Evolutionary conservation across 148 eudicot species (phyloP).

Genomic region (Nepenthes mirabilis): DNA sequence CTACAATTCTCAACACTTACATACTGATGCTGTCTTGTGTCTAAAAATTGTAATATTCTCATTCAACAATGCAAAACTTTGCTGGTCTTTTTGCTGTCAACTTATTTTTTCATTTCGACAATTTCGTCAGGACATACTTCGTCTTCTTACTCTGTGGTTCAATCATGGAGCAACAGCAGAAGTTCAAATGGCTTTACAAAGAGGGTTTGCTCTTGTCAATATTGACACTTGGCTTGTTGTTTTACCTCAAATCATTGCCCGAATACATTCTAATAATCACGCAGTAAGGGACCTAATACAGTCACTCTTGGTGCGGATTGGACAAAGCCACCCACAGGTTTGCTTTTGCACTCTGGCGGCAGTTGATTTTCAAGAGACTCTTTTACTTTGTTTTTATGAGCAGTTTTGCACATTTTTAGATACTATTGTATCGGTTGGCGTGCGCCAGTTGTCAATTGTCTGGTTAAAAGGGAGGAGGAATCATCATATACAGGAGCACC

Average conservation of each 20-base stretch:
- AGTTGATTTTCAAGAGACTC: too few relatives aligned
- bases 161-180: slow-evolving; percentile 93
- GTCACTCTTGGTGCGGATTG: slow-evolving; percentile 89
- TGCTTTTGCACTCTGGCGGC: slow-evolving; percentile 3
- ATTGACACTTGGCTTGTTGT: slow-evolving; percentile 99
- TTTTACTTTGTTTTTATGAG: too few relatives aligned
- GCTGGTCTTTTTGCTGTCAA: background rate
- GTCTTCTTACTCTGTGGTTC: slow-evolving; percentile 96
- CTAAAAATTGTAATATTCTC: background rate
- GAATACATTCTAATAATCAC: slow-evolving; percentile 89
- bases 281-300: slow-evolving; percentile 96
- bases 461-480: too few relatives aligned
- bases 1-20: too few relatives aligned
- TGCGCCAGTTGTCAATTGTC: too few relatives aligned
- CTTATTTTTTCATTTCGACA: slow-evolving; percentile 1
- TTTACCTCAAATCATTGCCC: slow-evolving; percentile 92
- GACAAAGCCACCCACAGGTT: slow-evolving; percentile 97
- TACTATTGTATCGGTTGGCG: too few relatives aligned
- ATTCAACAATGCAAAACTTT: background rate
- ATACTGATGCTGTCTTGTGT: too few relatives aligned
- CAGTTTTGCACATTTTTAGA: too few relatives aligned
- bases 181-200: slow-evolving; percentile 82
- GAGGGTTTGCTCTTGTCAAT: slow-evolving; percentile 80
- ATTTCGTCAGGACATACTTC: slow-evolving; percentile 73
- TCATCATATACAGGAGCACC: too few relatives aligned